Percentiles rank a stretch among this genome's conserved stretches.
Evolutionary conservation across 768 basidiomycete species (phyloP).

Genomic region (Lentinus tigrinus): DNA sequence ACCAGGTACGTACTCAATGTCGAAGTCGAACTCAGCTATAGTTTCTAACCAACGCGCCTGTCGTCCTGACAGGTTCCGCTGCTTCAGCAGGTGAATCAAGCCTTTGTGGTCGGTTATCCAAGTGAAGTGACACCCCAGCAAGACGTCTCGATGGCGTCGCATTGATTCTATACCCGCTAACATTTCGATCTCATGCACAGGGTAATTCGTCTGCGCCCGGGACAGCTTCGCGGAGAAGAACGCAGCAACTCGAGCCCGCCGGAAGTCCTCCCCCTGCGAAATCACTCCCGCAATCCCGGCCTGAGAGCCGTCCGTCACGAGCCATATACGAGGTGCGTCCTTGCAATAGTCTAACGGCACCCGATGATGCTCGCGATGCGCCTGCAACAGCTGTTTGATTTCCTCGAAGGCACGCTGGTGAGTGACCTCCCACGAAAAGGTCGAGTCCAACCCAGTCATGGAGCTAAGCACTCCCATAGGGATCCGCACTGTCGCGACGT

Average conservation of each 20-base stretch:
- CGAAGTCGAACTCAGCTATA: slow-evolving; percentile 31
- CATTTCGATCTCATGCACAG: slow-evolving; percentile 40
- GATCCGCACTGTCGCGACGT: slow-evolving; percentile 31
- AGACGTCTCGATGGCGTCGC: slow-evolving; percentile 29
- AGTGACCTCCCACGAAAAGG: slow-evolving; percentile 29
- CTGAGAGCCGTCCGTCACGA: slow-evolving; percentile 26
- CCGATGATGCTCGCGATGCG: slow-evolving; percentile 18
- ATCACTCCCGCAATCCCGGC: slow-evolving; percentile 22
- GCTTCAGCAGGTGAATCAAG: slow-evolving; percentile 21
- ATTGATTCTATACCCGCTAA: slow-evolving; percentile 37
- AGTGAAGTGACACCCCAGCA: slow-evolving; percentile 24
- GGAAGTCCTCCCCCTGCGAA: slow-evolving; percentile 22
- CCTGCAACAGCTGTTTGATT: slow-evolving; percentile 16
- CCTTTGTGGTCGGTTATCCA: slow-evolving; percentile 30
- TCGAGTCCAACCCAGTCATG: slow-evolving; percentile 10
- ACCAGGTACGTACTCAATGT: slow-evolving; percentile 30
- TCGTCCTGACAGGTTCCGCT: slow-evolving; percentile 24
- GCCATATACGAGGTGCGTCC: slow-evolving; percentile 19
- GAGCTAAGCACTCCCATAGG: slow-evolving; percentile 37
- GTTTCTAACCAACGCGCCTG: slow-evolving; percentile 31
- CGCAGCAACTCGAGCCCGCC: slow-evolving; percentile 15
- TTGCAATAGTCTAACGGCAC: slow-evolving; percentile 25
- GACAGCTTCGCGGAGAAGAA: slow-evolving; percentile 31
- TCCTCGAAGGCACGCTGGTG: slow-evolving; percentile 34
- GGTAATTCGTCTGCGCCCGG: slow-evolving; percentile 31